Evolutionary conservation across 352 stramenopile genomes (phyloP).

Genomic region (Globisporangium parvum): DNA sequence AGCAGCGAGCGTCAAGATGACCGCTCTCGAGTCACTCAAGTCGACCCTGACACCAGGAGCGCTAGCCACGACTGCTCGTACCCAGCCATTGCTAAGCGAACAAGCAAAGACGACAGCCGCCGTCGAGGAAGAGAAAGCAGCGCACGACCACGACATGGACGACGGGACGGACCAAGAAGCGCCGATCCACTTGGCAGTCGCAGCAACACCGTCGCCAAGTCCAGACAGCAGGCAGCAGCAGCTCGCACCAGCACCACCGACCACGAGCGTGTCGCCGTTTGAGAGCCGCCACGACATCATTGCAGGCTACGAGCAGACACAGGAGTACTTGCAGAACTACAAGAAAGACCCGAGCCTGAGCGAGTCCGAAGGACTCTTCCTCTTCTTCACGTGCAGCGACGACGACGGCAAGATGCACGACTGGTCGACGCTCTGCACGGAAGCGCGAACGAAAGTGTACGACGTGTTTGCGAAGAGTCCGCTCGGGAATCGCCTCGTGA

Average conservation of each 20-base stretch:
- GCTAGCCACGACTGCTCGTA: background rate
- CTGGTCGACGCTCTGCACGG: slow-evolving; percentile 41
- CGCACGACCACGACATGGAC: slow-evolving; percentile 12
- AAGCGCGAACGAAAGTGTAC: slow-evolving; percentile 43
- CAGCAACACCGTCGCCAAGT: background rate
- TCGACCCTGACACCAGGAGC: too few relatives aligned
- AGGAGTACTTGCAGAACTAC: slow-evolving; percentile 44
- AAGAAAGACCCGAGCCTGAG: slow-evolving; percentile 12
- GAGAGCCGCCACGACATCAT: slow-evolving; percentile 40
- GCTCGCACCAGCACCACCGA: background rate
- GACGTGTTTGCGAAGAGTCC: slow-evolving; percentile 51
- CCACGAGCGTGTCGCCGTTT: slow-evolving; percentile 11
- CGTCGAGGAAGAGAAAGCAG: slow-evolving; percentile 13
- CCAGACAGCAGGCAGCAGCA: background rate
- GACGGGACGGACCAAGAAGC: slow-evolving; percentile 2
- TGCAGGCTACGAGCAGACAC: slow-evolving; percentile 39
- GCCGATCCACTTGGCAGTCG: slow-evolving; percentile 8
- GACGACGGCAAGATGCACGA: slow-evolving; percentile 32
- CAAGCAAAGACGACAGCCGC: background rate
- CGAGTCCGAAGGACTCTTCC: slow-evolving; percentile 37
- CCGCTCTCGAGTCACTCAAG: slow-evolving; percentile 6
- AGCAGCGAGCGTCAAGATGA: background rate
- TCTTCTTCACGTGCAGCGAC: slow-evolving; percentile 68
- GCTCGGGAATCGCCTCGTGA: slow-evolving; percentile 44
- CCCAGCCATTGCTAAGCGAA: too few relatives aligned